Evolutionary conservation across 495 filamentous ascomycete species (phyloP).

Genomic region (Penicillium dipodomyicola): DNA sequence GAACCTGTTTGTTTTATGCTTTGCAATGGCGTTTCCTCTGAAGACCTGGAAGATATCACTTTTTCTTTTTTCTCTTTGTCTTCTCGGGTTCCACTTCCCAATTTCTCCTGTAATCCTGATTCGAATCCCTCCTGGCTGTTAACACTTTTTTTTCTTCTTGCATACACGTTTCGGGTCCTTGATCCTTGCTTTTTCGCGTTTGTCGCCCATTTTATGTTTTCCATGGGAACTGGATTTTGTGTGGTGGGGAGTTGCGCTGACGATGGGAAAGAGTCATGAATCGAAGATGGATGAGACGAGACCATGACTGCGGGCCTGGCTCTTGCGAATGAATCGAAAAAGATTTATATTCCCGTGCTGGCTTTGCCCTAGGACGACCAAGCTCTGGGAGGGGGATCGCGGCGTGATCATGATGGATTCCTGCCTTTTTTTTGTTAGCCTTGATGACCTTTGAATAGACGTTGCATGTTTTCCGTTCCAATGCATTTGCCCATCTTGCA

Average conservation of each 20-base stretch:
- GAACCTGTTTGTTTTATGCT: conserved; percentile 31
- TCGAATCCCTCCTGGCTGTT: conserved; percentile 4
- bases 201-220: conserved; percentile 12
- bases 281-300: conserved; percentile 14
- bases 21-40: conserved; percentile 44
- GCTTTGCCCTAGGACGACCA: neutral
- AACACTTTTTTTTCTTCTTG: conserved; percentile 13
- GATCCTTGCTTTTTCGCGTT: conserved; percentile 9
- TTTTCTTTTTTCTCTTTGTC: conserved; percentile 12
- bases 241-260: conserved; percentile 18
- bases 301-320: conserved; percentile 16
- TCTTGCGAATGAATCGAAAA: conserved; percentile 3
- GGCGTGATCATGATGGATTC: conserved; percentile 20
- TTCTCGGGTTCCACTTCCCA: conserved; percentile 14
- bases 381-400: conserved; percentile 9
- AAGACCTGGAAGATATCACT: conserved; percentile 37
- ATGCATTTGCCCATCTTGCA: conserved; percentile 26
- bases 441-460: conserved; percentile 34
- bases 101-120: conserved; percentile 15
- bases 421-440: conserved; percentile 24
- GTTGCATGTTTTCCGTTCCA: conserved; percentile 23
- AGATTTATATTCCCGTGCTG: neutral
- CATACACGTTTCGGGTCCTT: conserved; percentile 11
- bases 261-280: conserved; percentile 20
- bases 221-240: conserved; percentile 6